Conservation (phyloP, 1,284 basidiomycete genomes). For the Austroboletus novae-zelandiae region DNA sequence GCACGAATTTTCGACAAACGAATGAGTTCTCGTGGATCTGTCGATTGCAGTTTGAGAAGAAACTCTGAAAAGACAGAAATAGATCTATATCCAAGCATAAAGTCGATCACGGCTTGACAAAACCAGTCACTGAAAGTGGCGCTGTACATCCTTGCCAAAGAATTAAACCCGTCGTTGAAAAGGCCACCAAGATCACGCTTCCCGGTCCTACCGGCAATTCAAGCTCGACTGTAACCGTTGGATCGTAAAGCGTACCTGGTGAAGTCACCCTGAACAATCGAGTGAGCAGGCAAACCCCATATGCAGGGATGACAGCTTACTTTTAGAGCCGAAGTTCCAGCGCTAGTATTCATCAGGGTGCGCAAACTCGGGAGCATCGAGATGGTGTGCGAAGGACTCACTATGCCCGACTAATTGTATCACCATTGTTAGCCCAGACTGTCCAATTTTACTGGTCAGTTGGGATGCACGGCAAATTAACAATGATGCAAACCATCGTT, state of each 20-base stretch:
- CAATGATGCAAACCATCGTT: constrained; percentile 66
- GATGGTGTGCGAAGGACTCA: constrained; percentile 39
- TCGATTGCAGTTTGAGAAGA: constrained; percentile 78
- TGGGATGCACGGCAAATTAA: not conserved
- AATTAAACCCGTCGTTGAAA: constrained; percentile 92
- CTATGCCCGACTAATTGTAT: constrained; percentile 86
- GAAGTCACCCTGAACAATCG: constrained; percentile 75
- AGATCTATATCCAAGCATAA: constrained; percentile 84
- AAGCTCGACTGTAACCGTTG: constrained; percentile 4
- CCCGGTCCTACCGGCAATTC: constrained; percentile 63
- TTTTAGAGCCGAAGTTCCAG: constrained; percentile 91
- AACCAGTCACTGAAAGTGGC: constrained; percentile 95
- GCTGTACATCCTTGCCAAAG: constrained; percentile 82
- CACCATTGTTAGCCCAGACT: constrained; percentile 97
- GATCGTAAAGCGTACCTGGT: constrained; percentile 54
- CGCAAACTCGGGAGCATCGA: not conserved
- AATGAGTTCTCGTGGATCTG: constrained; percentile 87
- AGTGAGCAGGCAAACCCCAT: constrained; percentile 9
- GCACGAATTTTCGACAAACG: constrained; percentile 84
- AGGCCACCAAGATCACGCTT: constrained; percentile 90
- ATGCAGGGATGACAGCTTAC: constrained; percentile 33
- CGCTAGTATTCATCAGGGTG: constrained; percentile 40
- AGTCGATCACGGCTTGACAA: constrained; percentile 92
- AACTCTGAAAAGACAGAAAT: constrained; percentile 90
- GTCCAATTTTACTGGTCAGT: constrained; percentile 5